A percentile compares a stretch with the other conserved stretches of the same genome.
phyloP scores from a whole-genome alignment of 495 filamentous ascomycete genomes.

The Penicillium turbatum region DNA sequence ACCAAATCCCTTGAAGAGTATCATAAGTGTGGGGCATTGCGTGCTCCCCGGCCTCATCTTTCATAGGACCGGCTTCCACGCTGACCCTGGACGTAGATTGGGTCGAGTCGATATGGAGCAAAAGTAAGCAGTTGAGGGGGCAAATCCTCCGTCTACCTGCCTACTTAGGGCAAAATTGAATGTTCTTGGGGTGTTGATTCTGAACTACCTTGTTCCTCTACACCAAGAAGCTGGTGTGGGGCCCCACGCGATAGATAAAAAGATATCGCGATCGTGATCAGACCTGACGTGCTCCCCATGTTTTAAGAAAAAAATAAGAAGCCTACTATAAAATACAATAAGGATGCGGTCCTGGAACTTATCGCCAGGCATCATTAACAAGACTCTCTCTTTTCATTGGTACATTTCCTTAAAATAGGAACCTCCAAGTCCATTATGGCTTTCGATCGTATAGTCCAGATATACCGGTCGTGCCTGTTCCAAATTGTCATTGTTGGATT shows the following conservation, averaged over 20 bases:
- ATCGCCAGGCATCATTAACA: background rate
- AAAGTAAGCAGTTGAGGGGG: no score
- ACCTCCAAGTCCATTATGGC: slow-evolving; percentile 1
- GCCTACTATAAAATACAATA: background rate
- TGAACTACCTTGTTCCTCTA: background rate
- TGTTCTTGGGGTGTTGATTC: background rate
- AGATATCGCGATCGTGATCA: slow-evolving; percentile 15
- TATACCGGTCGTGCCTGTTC: slow-evolving; percentile 52
- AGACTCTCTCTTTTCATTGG: background rate
- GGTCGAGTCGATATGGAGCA: background rate
- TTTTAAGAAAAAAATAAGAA: background rate
- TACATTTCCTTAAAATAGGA: no score
- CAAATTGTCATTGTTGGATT: slow-evolving; percentile 53
- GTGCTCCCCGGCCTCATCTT: slow-evolving; percentile 4
- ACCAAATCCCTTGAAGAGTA: background rate
- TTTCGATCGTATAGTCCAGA: slow-evolving; percentile 14
- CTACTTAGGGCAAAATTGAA: background rate
- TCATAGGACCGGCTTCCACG: background rate
- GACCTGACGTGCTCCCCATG: slow-evolving; percentile 16
- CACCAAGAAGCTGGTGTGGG: background rate
- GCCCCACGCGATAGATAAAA: background rate
- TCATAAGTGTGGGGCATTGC: slow-evolving; percentile 17
- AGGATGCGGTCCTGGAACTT: background rate
- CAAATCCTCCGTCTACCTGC: background rate
- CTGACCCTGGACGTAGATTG: background rate